These are phyloP conservation scores for Globisporangium middletonii DNA, from an alignment of 352 stramenopile species.

Conservation along the genomic window DNA sequence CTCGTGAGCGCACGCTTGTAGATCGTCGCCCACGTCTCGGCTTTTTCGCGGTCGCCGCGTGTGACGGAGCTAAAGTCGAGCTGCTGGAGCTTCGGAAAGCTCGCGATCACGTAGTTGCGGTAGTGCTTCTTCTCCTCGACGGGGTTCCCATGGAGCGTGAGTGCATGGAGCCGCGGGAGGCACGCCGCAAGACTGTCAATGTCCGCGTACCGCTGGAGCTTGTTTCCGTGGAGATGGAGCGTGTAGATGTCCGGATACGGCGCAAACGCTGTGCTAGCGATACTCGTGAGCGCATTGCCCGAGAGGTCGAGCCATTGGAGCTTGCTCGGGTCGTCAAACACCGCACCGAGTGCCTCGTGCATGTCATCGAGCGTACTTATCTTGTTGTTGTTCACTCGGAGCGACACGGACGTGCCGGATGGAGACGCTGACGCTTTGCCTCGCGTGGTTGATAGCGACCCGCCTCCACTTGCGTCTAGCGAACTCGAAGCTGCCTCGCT, in stretches of 20 bases:
- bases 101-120: conserved; percentile 71
- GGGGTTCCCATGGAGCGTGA: conserved; percentile 80
- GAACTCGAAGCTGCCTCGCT: not conserved
- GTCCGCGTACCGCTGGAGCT: conserved; percentile 53
- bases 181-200: conserved; percentile 41
- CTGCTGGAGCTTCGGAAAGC: conserved; percentile 57
- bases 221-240: conserved; percentile 73
- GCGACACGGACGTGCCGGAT: conserved; percentile 19
- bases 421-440: not conserved
- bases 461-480: not conserved
- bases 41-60: conserved; percentile 50
- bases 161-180: conserved; percentile 45
- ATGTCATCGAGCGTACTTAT: conserved; percentile 45
- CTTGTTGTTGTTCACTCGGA: conserved; percentile 69
- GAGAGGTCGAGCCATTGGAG: conserved; percentile 69
- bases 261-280: conserved; percentile 31
- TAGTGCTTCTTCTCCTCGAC: conserved; percentile 87
- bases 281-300: conserved; percentile 35
- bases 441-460: not conserved
- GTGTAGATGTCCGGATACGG: conserved; percentile 50
- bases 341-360: conserved; percentile 31
- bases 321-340: conserved; percentile 41
- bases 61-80: conserved; percentile 78
- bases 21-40: conserved; percentile 62
- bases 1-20: conserved; percentile 44